A percentile compares a stretch with the other conserved stretches of the same genome.
These are phyloP conservation scores for Boeremia exigua DNA, from an alignment of 2,329 filamentous ascomycete species.

Conservation along the genomic window DNA sequence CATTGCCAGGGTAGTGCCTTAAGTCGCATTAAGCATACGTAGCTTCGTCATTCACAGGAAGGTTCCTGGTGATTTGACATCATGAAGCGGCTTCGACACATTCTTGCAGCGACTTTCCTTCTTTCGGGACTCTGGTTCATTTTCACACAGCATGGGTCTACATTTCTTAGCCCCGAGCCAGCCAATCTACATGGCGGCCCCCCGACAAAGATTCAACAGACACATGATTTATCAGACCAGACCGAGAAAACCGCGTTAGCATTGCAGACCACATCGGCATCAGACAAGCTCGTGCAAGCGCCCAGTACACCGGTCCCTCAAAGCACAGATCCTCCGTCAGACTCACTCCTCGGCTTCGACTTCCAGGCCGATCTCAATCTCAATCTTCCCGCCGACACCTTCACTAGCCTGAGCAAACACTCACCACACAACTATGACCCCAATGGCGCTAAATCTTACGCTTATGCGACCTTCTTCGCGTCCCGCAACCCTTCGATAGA, in stretches of 20 bases:
- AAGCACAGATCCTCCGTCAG: constrained; percentile 19
- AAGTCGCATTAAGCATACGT: neutral
- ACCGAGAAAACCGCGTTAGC: neutral
- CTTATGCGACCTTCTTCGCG: constrained; percentile 44
- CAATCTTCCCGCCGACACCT: constrained; percentile 23
- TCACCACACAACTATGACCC: constrained; percentile 36
- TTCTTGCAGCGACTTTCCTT: constrained; percentile 1
- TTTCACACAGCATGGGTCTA: constrained; percentile 2
- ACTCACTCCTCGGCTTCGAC: constrained; percentile 13
- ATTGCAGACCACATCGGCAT: neutral
- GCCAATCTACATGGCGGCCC: neutral
- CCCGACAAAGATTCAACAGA: neutral
- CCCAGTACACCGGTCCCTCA: neutral
- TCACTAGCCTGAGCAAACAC: constrained; percentile 22
- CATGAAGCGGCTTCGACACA: constrained; percentile 13
- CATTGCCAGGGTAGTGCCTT: neutral
- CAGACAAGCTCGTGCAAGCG: neutral
- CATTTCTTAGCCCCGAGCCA: neutral
- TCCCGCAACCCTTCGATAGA: constrained; percentile 39
- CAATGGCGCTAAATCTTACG: constrained; percentile 23
- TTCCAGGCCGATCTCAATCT: constrained; percentile 40
- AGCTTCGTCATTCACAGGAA: neutral
- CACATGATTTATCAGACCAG: neutral
- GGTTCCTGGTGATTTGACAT: neutral
- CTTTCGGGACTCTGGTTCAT: constrained; percentile 12